Conservation (phyloP, 768 basidiomycete species). For the Antrodiella citrinella region DNA sequence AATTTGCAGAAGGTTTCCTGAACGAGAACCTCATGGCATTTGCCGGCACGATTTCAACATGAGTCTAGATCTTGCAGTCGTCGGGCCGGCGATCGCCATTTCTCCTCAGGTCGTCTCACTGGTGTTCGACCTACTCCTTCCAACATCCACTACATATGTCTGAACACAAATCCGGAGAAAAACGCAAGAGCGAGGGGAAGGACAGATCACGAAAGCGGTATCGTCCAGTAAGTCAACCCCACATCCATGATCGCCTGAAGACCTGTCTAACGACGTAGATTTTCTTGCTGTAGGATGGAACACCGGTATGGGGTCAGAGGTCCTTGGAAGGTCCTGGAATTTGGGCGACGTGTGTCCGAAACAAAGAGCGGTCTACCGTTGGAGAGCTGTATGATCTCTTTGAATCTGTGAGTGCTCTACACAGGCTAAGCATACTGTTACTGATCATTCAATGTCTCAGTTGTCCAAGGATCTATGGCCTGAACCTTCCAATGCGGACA, state of each 20-base stretch:
- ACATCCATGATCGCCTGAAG: neutral
- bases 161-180: slow-evolving; percentile 12
- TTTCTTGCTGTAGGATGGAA: slow-evolving; percentile 44
- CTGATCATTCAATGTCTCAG: slow-evolving; percentile 38
- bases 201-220: slow-evolving; percentile 18
- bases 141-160: too few species aligned
- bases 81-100: too few species aligned
- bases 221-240: slow-evolving; percentile 12
- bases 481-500: slow-evolving; percentile 16
- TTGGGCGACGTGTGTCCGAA: slow-evolving; percentile 81
- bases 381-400: slow-evolving; percentile 76
- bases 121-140: neutral
- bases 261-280: neutral
- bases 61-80: too few species aligned
- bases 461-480: slow-evolving; percentile 72
- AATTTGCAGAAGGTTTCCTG: too few species aligned
- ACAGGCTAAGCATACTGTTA: too few species aligned
- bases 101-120: too few species aligned
- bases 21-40: too few species aligned
- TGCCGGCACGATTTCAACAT: too few species aligned
- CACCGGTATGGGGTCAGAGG: slow-evolving; percentile 56
- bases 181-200: slow-evolving; percentile 17
- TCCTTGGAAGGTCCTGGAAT: slow-evolving; percentile 74
- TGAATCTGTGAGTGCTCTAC: slow-evolving; percentile 56
- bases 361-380: slow-evolving; percentile 72